A percentile compares a stretch with the other conserved stretches of the same genome.
These are phyloP conservation scores for Basipetospora chlamydospora DNA, from an alignment of 2,329 filamentous ascomycete genomes.

Conservation along the genomic window DNA sequence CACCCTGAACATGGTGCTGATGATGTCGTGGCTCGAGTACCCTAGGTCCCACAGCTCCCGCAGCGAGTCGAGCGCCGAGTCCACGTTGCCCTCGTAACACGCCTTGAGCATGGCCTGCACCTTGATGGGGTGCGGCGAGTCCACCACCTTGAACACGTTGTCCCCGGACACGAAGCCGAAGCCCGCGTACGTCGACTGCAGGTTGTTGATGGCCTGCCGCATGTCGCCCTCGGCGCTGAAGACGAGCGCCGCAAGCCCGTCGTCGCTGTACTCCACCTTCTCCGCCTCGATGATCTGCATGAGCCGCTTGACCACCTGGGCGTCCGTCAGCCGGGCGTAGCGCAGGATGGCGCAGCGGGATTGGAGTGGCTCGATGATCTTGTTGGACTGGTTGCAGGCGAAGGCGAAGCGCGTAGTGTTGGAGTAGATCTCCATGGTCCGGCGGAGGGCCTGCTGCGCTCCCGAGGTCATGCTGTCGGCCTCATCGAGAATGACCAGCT, in stretches of 20 bases:
- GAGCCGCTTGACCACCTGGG: constrained; percentile 78
- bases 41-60: constrained; percentile 89
- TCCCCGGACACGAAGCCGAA: constrained; percentile 96
- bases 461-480: constrained; percentile 97
- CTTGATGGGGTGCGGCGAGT: constrained; percentile 93
- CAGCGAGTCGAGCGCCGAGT: constrained; percentile 70
- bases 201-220: constrained; percentile 96
- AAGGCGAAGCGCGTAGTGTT: constrained; percentile 95
- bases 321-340: constrained; percentile 83
- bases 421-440: constrained; percentile 98
- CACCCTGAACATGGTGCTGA: constrained; percentile 97
- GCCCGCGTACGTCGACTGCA: constrained; percentile 83
- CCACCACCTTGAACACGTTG: constrained; percentile 96
- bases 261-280: constrained; percentile 78
- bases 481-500: constrained; percentile 94
- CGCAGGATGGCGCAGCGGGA: constrained; percentile 91
- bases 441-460: constrained; percentile 82
- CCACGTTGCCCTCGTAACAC: constrained; percentile 83
- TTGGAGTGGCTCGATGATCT: constrained; percentile 98
- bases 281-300: constrained; percentile 89
- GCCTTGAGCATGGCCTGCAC: constrained; percentile 98
- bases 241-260: constrained; percentile 87
- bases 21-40: constrained; percentile 97
- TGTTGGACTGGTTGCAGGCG: constrained; percentile 96
- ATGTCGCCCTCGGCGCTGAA: constrained; percentile 98